phyloP scores from a whole-genome alignment of 169 alveolate genomes.

The Eimeria zaria region DNA sequence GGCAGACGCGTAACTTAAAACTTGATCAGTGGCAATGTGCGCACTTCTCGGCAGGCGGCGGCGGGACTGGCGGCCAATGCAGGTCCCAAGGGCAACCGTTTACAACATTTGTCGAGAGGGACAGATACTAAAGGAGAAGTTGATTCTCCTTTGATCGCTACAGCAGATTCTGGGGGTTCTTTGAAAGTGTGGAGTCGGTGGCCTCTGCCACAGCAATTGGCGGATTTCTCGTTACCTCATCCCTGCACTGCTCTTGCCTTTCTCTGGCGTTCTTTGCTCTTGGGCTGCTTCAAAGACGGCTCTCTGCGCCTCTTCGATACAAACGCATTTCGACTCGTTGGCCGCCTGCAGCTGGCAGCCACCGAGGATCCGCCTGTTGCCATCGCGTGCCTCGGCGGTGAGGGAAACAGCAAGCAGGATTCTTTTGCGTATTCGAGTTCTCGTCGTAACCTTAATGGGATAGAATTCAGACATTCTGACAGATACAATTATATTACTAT shows the following conservation, averaged over 20 bases:
- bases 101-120: background rate
- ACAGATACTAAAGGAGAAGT: background rate
- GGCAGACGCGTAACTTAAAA: background rate
- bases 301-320: constrained; percentile 74
- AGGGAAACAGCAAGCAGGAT: background rate
- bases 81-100: background rate
- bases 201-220: constrained; percentile 85
- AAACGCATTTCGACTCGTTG: constrained; percentile 20
- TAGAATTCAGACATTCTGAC: too few species aligned
- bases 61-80: background rate
- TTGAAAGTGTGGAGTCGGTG: constrained; percentile 73
- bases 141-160: constrained; percentile 54
- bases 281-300: constrained; percentile 66
- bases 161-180: constrained; percentile 72
- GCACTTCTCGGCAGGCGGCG: background rate
- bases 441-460: too few species aligned
- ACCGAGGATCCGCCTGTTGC: constrained; percentile 63
- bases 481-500: too few species aligned
- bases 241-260: constrained; percentile 76
- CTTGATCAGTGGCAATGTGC: background rate
- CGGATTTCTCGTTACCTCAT: constrained; percentile 49
- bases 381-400: constrained; percentile 67
- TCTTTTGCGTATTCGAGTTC: background rate
- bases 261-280: constrained; percentile 35
- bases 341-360: constrained; percentile 67